A percentile compares a stretch with the other conserved stretches of the same genome.
These are phyloP conservation scores for Microbotryum violaceum DNA, from an alignment of 1,284 basidiomycete species.

Conservation along the genomic window DNA sequence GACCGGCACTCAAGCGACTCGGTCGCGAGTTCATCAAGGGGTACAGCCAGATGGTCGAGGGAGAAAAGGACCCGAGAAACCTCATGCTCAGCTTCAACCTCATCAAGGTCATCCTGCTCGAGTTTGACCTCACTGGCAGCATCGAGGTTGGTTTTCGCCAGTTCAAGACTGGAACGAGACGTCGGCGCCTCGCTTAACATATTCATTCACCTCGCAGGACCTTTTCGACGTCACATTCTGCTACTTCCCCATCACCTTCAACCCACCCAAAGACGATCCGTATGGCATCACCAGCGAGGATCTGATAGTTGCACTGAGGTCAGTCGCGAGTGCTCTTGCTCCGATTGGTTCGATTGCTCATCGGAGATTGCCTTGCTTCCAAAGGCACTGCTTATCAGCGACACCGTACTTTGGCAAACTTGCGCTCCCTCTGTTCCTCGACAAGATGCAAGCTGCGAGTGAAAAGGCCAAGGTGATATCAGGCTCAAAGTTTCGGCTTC, in stretches of 20 bases:
- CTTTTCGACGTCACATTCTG: conserved; percentile 95
- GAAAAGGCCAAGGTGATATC: conserved; percentile 69
- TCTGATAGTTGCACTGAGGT: conserved; percentile 68
- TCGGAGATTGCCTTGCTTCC: background rate
- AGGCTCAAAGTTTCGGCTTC: background rate
- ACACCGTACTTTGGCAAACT: conserved; percentile 74
- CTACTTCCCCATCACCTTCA: conserved; percentile 98
- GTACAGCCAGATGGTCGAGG: conserved; percentile 74
- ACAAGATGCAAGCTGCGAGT: conserved; percentile 80
- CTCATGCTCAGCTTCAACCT: conserved; percentile 84
- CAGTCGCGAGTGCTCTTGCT: conserved; percentile 11
- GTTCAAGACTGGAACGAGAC: background rate
- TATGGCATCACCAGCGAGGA: conserved; percentile 88
- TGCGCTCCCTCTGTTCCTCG: conserved; percentile 81
- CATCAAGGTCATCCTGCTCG: conserved; percentile 70
- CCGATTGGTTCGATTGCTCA: background rate
- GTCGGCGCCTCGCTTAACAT: too few relatives aligned
- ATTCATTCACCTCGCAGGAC: conserved; percentile 48
- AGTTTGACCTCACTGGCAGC: conserved; percentile 68
- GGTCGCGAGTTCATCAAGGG: conserved; percentile 62
- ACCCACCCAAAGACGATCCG: conserved; percentile 87
- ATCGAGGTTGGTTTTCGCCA: conserved; percentile 57
- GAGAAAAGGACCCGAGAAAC: conserved; percentile 97
- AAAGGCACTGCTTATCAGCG: conserved; percentile 58
- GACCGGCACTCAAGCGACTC: conserved; percentile 59